A percentile compares a stretch with the other conserved stretches of the same genome.
Evolutionary conservation across 257 asterid genomes (phyloP).

Genomic region (Solanum pimpinellifolium): DNA sequence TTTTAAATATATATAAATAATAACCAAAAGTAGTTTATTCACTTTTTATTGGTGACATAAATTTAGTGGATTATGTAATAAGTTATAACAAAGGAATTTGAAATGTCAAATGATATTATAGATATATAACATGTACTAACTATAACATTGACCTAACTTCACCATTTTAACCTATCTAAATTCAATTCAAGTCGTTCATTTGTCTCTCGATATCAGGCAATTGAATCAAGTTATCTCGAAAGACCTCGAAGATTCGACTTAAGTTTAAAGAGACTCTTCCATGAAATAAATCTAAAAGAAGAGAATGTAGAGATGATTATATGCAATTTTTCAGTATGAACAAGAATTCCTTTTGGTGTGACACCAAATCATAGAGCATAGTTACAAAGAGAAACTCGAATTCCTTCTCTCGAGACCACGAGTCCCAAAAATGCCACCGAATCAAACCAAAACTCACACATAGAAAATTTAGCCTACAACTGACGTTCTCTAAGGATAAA

Average conservation of each 20-base stretch:
- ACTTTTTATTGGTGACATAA: background rate
- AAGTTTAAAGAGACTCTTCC: background rate
- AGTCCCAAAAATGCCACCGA: background rate
- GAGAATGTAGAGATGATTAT: background rate
- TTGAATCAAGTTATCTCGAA: background rate
- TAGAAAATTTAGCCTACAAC: background rate
- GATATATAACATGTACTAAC: background rate
- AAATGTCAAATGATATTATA: background rate
- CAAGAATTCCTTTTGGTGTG: background rate
- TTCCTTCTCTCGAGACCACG: background rate
- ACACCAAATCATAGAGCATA: background rate
- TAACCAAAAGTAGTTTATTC: no score
- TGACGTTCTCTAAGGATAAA: background rate
- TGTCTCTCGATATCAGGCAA: background rate
- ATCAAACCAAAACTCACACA: background rate
- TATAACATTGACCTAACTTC: background rate
- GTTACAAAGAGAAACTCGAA: background rate
- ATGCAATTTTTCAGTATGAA: background rate
- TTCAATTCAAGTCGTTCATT: background rate
- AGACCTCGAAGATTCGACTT: background rate
- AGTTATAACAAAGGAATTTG: background rate
- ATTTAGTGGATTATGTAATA: background rate
- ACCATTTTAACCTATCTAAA: background rate
- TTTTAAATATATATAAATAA: no score
- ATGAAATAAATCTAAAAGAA: background rate